Evolutionary conservation across 2,329 filamentous ascomycete species (phyloP).

Genomic region (Colletotrichum horii): DNA sequence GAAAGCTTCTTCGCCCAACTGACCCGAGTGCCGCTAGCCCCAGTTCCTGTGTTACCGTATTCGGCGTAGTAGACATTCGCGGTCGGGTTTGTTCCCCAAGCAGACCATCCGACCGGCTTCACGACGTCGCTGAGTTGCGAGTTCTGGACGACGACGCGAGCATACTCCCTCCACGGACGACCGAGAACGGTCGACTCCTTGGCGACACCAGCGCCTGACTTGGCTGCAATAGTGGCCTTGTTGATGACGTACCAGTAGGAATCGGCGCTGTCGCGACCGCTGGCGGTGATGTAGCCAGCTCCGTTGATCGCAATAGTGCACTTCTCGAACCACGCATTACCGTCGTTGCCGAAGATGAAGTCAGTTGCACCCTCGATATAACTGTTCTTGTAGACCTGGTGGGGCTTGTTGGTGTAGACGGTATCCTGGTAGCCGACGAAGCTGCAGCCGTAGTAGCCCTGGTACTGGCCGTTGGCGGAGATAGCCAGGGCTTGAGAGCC

Average conservation of each 20-base stretch:
- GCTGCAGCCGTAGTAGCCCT: constrained; percentile 52
- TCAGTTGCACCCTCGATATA: constrained; percentile 54
- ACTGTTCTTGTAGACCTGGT: constrained; percentile 50
- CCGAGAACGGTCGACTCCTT: constrained; percentile 50
- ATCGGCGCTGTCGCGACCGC: constrained; percentile 44
- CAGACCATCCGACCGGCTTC: constrained; percentile 62
- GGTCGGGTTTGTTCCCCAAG: constrained; percentile 58
- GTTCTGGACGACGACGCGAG: constrained; percentile 53
- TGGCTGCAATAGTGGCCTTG: constrained; percentile 44
- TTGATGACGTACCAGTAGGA: constrained; percentile 52
- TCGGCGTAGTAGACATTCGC: constrained; percentile 61
- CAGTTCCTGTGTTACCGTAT: constrained; percentile 62
- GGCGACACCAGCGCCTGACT: constrained; percentile 38
- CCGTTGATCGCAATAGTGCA: constrained; percentile 39
- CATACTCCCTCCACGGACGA: constrained; percentile 51
- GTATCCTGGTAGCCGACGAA: constrained; percentile 57
- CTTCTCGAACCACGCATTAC: constrained; percentile 48
- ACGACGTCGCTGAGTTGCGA: constrained; percentile 59
- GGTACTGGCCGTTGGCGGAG: constrained; percentile 47
- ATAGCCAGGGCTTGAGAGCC: constrained; percentile 55
- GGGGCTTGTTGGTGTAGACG: constrained; percentile 49
- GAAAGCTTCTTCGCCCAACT: constrained; percentile 41
- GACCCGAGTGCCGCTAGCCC: constrained; percentile 58
- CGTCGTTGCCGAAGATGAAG: constrained; percentile 52
- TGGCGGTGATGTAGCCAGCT: constrained; percentile 48